Evolutionary conservation across 306 rosid species (phyloP).

Genomic region (Prunus mongolica): DNA sequence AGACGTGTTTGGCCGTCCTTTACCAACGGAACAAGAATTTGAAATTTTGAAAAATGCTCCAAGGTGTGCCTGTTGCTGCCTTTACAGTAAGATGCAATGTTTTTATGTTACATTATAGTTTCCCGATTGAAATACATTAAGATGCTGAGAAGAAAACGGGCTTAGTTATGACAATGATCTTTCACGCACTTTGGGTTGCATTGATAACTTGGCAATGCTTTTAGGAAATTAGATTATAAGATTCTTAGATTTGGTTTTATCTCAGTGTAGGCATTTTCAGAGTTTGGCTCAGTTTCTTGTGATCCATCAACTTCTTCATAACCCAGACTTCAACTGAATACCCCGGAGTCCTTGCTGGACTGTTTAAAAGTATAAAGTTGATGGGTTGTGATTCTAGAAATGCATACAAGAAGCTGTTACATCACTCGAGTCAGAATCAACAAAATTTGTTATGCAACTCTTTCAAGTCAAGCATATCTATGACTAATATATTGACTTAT

Average conservation of each 20-base stretch:
- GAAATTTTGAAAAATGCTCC: constrained; percentile 90
- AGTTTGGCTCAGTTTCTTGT: no score
- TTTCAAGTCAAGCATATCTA: neutral
- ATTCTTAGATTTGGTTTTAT: neutral
- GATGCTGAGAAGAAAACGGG: neutral
- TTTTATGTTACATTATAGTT: neutral
- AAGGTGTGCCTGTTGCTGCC: constrained; percentile 41
- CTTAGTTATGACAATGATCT: neutral
- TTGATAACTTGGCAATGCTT: neutral
- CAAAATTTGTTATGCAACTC: neutral
- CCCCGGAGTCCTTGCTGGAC: neutral
- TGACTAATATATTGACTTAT: neutral
- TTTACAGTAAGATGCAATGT: neutral
- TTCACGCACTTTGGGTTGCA: neutral
- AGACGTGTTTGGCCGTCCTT: constrained; percentile 90
- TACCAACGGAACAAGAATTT: constrained; percentile 92
- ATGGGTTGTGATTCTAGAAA: neutral
- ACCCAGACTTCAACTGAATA: no score
- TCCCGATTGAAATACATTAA: neutral
- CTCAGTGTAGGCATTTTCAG: neutral
- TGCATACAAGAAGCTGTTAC: neutral
- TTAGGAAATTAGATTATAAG: neutral
- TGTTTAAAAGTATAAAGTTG: neutral
- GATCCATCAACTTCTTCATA: no score
- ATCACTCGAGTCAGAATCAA: neutral